These are phyloP conservation scores for Leptographium procerum DNA, from an alignment of 2,329 filamentous ascomycete genomes.

Conservation along the genomic window DNA sequence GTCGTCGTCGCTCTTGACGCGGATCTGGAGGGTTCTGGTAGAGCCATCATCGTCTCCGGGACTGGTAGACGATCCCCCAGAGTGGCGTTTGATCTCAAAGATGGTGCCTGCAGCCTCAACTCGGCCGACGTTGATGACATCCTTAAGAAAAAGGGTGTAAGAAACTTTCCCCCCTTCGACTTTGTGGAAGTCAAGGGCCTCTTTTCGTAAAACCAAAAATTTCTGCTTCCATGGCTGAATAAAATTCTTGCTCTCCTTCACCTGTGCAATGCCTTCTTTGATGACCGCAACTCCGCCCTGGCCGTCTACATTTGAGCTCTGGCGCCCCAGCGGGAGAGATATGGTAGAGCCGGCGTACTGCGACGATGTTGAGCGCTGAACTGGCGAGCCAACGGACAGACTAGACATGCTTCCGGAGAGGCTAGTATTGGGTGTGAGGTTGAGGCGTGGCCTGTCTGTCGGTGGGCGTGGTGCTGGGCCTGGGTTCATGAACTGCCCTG, in stretches of 20 bases:
- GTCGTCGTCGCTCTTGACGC: constrained; percentile 90
- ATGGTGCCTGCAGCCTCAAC: constrained; percentile 87
- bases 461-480: constrained; percentile 88
- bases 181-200: constrained; percentile 90
- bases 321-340: constrained; percentile 56
- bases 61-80: constrained; percentile 56
- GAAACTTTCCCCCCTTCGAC: constrained; percentile 76
- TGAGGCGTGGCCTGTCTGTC: constrained; percentile 68
- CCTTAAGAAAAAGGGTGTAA: constrained; percentile 74
- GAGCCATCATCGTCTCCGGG: constrained; percentile 70
- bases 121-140: constrained; percentile 80
- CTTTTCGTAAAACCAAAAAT: constrained; percentile 84
- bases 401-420: constrained; percentile 69
- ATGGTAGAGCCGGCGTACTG: constrained; percentile 59
- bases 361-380: constrained; percentile 53
- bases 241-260: constrained; percentile 84
- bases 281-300: constrained; percentile 60
- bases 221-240: constrained; percentile 83
- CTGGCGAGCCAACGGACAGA: constrained; percentile 58
- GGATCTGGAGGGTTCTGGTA: constrained; percentile 77
- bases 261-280: constrained; percentile 71
- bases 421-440: constrained; percentile 65
- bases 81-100: constrained; percentile 78
- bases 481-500: constrained; percentile 84
- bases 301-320: constrained; percentile 47